Evolutionary conservation across 73 alveolate genomes (phyloP).

Genomic region (Paraurostyla sp.): DNA sequence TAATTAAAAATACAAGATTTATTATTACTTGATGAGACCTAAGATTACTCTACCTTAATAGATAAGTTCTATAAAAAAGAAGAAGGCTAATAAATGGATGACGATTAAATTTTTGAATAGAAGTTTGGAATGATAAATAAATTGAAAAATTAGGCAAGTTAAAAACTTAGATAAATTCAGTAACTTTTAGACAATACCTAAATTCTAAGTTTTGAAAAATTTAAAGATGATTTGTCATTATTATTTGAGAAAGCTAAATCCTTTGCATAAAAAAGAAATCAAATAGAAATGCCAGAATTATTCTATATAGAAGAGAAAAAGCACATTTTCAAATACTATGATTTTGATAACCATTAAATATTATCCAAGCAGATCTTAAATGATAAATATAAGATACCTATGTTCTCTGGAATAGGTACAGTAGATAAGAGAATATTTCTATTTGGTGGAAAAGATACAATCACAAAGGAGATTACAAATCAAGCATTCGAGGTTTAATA

Average conservation of each 20-base stretch:
- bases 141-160: too few relatives aligned
- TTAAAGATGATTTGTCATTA: background rate
- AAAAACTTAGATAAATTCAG: too few relatives aligned
- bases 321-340: background rate
- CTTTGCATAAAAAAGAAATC: background rate
- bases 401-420: constrained; percentile 41
- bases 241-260: background rate
- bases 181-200: too few relatives aligned
- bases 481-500: background rate
- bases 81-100: too few relatives aligned
- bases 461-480: constrained; percentile 29
- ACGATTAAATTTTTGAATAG: too few relatives aligned
- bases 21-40: too few relatives aligned
- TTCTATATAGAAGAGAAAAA: constrained; percentile 16
- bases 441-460: constrained; percentile 50
- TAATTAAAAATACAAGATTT: too few relatives aligned
- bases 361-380: background rate
- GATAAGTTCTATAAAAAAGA: too few relatives aligned
- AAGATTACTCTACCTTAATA: too few relatives aligned
- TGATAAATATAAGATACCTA: background rate
- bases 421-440: constrained; percentile 24
- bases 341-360: background rate
- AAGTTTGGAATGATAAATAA: too few relatives aligned
- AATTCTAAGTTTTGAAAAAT: too few relatives aligned
- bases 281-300: constrained; percentile 11